Conservation (phyloP, 2,329 filamentous ascomycete species). For the Aotearoamyces nothofagi region DNA sequence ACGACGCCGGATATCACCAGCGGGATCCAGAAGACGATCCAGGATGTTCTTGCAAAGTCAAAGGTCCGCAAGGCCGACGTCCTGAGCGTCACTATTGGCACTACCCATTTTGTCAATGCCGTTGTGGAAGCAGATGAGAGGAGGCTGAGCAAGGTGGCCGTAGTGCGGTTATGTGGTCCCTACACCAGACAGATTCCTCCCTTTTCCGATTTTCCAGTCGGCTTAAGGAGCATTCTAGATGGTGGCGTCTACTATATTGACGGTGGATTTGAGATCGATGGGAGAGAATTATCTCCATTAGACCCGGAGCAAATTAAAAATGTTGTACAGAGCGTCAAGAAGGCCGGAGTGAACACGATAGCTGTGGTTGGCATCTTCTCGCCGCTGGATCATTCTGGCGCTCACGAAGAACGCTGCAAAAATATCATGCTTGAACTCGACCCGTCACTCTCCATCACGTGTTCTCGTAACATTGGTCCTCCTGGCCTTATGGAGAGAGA, state of each 20-base stretch:
- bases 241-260: constrained; percentile 26
- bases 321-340: constrained; percentile 19
- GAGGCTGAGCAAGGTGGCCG: constrained; percentile 28
- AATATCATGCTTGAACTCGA: constrained; percentile 21
- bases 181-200: constrained; percentile 28
- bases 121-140: constrained; percentile 29
- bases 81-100: constrained; percentile 32
- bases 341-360: constrained; percentile 22
- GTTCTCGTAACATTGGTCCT: constrained; percentile 27
- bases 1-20: constrained; percentile 34
- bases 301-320: constrained; percentile 23
- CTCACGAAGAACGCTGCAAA: constrained; percentile 25
- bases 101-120: constrained; percentile 34
- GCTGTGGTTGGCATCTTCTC: constrained; percentile 30
- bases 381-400: constrained; percentile 25
- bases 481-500: constrained; percentile 30
- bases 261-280: constrained; percentile 32
- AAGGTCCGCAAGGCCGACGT: constrained; percentile 23
- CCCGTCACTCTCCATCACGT: constrained; percentile 24
- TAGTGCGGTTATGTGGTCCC: constrained; percentile 29
- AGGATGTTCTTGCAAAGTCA: constrained; percentile 24
- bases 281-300: constrained; percentile 25
- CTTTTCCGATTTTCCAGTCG: constrained; percentile 29
- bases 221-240: constrained; percentile 24
- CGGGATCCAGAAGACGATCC: constrained; percentile 31